Evolutionary conservation across 306 rosid genomes (phyloP).

Genomic region (Fragaria vesca): DNA sequence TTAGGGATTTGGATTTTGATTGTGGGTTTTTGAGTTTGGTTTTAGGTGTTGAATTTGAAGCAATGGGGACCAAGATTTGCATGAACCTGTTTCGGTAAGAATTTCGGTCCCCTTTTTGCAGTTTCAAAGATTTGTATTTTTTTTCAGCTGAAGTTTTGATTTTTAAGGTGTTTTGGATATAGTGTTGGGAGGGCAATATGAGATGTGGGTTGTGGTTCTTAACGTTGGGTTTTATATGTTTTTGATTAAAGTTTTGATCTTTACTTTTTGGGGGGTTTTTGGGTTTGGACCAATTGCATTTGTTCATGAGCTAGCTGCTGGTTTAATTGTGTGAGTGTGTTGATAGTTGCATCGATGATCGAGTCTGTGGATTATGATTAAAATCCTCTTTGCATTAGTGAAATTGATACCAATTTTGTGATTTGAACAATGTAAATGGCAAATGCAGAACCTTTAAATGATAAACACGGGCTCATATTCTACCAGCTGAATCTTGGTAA

Average conservation of each 20-base stretch:
- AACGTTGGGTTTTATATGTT: neutral
- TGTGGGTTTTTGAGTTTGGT: neutral
- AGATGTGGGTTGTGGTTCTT: slow-evolving; percentile 23
- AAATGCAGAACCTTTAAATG: neutral
- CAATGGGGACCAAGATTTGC: slow-evolving; percentile 65
- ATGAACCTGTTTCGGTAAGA: slow-evolving; percentile 54
- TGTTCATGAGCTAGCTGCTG: slow-evolving; percentile 1
- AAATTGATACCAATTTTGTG: neutral
- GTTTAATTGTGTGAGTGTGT: slow-evolving; percentile 1
- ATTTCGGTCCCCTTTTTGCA: slow-evolving; percentile 9
- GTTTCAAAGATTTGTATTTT: slow-evolving; percentile 16
- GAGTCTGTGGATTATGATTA: neutral
- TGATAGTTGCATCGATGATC: slow-evolving; percentile 20
- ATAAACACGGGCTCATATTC: neutral
- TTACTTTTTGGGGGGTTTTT: neutral
- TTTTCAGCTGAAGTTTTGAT: slow-evolving; percentile 26
- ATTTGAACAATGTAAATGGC: neutral
- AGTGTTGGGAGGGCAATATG: slow-evolving; percentile 28
- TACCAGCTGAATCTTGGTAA: neutral
- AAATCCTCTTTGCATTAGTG: neutral
- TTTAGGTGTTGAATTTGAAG: slow-evolving; percentile 37
- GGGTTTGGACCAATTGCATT: slow-evolving; percentile 29
- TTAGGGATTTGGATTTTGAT: slow-evolving; percentile 37
- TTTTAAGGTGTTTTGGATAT: slow-evolving; percentile 24
- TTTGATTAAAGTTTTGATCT: slow-evolving; percentile 17